Conservation (phyloP, 805 yeast species). For the Metschnikowia matae region DNA sequence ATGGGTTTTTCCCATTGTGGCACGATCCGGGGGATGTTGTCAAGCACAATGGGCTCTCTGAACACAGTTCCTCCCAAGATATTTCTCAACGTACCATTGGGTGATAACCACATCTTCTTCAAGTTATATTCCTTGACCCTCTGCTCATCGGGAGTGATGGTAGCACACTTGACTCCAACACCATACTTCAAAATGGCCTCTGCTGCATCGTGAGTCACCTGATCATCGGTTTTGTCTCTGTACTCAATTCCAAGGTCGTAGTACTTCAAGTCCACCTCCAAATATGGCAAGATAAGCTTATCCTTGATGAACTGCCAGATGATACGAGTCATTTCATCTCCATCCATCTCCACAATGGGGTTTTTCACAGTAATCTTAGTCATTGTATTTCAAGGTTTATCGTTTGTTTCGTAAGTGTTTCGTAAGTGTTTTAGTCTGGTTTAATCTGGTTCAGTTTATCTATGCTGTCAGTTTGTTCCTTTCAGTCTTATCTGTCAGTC, state of each 20-base stretch:
- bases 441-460: no score
- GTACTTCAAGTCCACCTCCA: conserved; percentile 71
- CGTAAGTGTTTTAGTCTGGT: not conserved
- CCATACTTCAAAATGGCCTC: conserved; percentile 70
- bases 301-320: conserved; percentile 75
- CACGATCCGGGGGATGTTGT: conserved; percentile 70
- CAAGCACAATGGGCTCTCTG: conserved; percentile 79
- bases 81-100: conserved; percentile 81
- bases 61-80: conserved; percentile 80
- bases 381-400: not conserved
- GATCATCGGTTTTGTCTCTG: conserved; percentile 68
- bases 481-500: no score
- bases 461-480: no score
- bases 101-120: conserved; percentile 82
- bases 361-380: conserved; percentile 61
- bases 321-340: conserved; percentile 85
- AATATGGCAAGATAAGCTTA: conserved; percentile 61
- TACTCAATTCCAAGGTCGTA: conserved; percentile 67
- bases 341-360: conserved; percentile 77
- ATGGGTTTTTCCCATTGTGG: conserved; percentile 82
- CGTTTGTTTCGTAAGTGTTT: not conserved
- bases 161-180: conserved; percentile 82
- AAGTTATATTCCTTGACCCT: conserved; percentile 70
- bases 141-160: conserved; percentile 79
- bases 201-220: conserved; percentile 75